Evolutionary conservation across 2,329 filamentous ascomycete species (phyloP).

Genomic region (Diaporthe helianthi): DNA sequence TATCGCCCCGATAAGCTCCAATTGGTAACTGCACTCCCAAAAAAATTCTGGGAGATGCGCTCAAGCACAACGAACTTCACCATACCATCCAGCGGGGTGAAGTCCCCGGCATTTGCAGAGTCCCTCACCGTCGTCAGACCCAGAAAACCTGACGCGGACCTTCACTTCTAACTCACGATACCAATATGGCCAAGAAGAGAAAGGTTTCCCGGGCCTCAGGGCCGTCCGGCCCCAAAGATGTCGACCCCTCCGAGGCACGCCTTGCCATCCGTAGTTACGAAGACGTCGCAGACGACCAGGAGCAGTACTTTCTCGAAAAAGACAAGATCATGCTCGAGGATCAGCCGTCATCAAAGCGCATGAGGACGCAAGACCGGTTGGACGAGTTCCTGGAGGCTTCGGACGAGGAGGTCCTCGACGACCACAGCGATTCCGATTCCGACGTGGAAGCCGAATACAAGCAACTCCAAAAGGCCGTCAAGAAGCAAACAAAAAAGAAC

Average conservation of each 20-base stretch:
- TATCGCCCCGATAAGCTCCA: slow-evolving; percentile 2
- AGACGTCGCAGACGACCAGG: slow-evolving; percentile 91
- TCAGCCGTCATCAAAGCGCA: slow-evolving; percentile 77
- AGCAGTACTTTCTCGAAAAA: slow-evolving; percentile 87
- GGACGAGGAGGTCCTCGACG: slow-evolving; percentile 62
- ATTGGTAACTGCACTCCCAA: slow-evolving; percentile 17
- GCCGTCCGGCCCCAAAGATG: slow-evolving; percentile 60
- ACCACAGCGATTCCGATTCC: slow-evolving; percentile 38
- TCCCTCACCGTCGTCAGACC: neutral
- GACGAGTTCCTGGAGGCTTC: slow-evolving; percentile 65
- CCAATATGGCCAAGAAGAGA: slow-evolving; percentile 70
- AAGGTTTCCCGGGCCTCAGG: slow-evolving; percentile 66
- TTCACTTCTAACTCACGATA: neutral
- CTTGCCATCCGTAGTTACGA: slow-evolving; percentile 72
- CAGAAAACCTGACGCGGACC: neutral
- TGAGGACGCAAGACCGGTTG: slow-evolving; percentile 73
- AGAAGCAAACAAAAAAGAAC: slow-evolving; percentile 43
- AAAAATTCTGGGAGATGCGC: slow-evolving; percentile 18
- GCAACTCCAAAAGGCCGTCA: slow-evolving; percentile 32
- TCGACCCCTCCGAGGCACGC: slow-evolving; percentile 65
- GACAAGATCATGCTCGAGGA: slow-evolving; percentile 90
- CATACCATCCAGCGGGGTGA: neutral
- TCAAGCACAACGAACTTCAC: neutral
- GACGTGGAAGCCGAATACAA: slow-evolving; percentile 38
- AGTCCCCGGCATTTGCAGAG: neutral